Evolutionary conservation across 75 land plant species (phyloP).

Genomic region (Selaginella tamariscina): DNA sequence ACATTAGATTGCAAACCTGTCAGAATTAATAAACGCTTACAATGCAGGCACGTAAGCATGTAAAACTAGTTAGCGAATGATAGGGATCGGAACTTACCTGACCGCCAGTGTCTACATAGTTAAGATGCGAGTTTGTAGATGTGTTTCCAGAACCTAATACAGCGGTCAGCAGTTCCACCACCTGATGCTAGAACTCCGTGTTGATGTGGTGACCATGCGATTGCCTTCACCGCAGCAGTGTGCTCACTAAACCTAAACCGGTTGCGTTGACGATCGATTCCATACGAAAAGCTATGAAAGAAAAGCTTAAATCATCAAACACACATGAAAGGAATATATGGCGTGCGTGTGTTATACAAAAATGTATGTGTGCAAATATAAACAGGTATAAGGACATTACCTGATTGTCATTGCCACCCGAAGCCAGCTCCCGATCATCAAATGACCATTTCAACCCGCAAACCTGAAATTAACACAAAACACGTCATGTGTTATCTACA

Average conservation of each 20-base stretch:
- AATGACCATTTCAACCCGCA: slow-evolving; percentile 81
- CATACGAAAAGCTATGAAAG: slow-evolving; percentile 56
- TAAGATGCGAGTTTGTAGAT: slow-evolving; percentile 48
- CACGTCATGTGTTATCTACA: too few species aligned
- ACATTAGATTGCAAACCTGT: slow-evolving; percentile 79
- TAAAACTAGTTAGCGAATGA: too few species aligned
- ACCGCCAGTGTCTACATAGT: slow-evolving; percentile 73
- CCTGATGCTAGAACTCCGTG: slow-evolving; percentile 85
- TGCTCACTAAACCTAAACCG: slow-evolving; percentile 66
- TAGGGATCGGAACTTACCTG: too few species aligned
- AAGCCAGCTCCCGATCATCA: slow-evolving; percentile 70
- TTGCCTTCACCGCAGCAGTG: slow-evolving; percentile 84
- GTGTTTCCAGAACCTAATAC: slow-evolving; percentile 87
- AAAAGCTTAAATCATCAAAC: neutral
- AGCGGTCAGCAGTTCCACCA: slow-evolving; percentile 77
- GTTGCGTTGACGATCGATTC: slow-evolving; percentile 66
- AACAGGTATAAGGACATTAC: too few species aligned
- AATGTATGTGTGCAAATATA: too few species aligned
- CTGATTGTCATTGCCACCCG: slow-evolving; percentile 76
- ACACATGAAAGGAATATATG: neutral
- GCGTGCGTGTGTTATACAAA: too few species aligned
- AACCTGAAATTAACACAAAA: slow-evolving; percentile 30
- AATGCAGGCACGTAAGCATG: neutral
- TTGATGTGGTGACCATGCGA: slow-evolving; percentile 85
- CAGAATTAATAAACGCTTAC: neutral